A percentile compares a stretch with the other conserved stretches of the same genome.
Conservation (phyloP, 805 yeast species). For the Myxozyma neglecta region DNA sequence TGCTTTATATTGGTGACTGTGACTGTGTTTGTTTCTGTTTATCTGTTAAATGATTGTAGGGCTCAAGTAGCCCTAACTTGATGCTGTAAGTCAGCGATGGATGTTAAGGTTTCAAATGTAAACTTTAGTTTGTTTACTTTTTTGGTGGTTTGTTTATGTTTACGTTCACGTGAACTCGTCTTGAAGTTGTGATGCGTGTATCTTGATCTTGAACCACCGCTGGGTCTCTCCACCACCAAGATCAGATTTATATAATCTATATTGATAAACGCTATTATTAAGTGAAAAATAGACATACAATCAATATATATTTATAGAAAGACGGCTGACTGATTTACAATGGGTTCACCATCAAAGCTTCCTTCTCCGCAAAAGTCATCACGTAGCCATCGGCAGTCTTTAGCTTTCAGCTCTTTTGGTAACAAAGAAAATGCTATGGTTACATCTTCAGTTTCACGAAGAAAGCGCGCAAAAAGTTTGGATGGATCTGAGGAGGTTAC, state of each 20-base stretch:
- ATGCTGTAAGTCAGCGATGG: not conserved
- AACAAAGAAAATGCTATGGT: constrained; percentile 18
- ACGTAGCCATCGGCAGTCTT: constrained; percentile 15
- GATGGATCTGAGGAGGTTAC: constrained; percentile 23
- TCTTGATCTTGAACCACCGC: not conserved
- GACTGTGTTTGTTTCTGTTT: not conserved
- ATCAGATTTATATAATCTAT: not conserved
- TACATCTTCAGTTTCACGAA: not conserved
- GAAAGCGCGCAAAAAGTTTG: constrained; percentile 29
- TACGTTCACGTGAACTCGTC: not conserved
- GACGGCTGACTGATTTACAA: not conserved
- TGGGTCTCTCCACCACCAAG: not conserved
- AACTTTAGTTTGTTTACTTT: not conserved
- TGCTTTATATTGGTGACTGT: constrained; percentile 1
- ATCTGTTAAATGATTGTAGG: not conserved
- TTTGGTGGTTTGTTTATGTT: constrained; percentile 7
- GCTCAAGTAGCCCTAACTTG: not conserved
- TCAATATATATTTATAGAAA: not conserved
- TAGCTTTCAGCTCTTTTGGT: constrained; percentile 2
- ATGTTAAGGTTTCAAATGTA: not conserved
- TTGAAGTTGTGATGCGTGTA: not conserved
- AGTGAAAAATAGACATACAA: not conserved
- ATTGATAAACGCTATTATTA: not conserved
- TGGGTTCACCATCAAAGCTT: not conserved
- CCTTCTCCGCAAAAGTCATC: constrained; percentile 22